Conservation (phyloP, 2,329 filamentous ascomycete genomes). For the Aspergillus hiratsukae region DNA sequence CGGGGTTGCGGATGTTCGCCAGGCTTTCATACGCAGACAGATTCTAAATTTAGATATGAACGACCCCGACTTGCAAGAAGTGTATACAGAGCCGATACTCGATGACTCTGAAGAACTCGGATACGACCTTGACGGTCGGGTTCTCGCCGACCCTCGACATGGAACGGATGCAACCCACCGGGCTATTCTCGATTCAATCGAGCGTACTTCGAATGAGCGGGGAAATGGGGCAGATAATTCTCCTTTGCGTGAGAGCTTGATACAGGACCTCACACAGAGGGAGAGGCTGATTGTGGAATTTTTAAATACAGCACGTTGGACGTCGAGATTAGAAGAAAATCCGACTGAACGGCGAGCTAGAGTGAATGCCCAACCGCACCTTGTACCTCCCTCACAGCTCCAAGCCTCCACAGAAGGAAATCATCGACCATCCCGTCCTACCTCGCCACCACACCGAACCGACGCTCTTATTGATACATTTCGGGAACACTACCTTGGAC, state of each 20-base stretch:
- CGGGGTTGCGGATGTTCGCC: conserved; percentile 46
- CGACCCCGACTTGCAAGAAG: conserved; percentile 29
- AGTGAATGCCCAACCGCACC: conserved; percentile 23
- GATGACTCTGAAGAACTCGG: conserved; percentile 22
- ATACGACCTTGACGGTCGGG: conserved; percentile 20
- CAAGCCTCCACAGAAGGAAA: conserved; percentile 28
- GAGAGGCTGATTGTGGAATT: conserved; percentile 43
- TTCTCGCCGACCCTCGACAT: conserved; percentile 12
- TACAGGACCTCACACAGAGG: conserved; percentile 38
- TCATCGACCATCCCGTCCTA: conserved; percentile 28
- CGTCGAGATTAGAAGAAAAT: conserved; percentile 30
- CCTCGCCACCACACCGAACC: conserved; percentile 28
- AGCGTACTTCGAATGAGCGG: conserved; percentile 18
- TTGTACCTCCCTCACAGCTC: conserved; percentile 23
- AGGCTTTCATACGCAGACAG: conserved; percentile 43
- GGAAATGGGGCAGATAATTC: conserved; percentile 21
- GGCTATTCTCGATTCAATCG: conserved; percentile 22
- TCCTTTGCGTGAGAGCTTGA: conserved; percentile 31
- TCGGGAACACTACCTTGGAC: conserved; percentile 28
- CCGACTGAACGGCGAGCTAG: conserved; percentile 27
- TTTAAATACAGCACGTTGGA: conserved; percentile 39
- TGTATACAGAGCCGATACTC: conserved; percentile 28
- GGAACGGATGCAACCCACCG: conserved; percentile 21
- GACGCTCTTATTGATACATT: conserved; percentile 27
- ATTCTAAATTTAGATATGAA: conserved; percentile 35